Base-by-base conservation (phyloP, 2,329 filamentous ascomycete genomes). In the Endoconidiophora polonica region DNA sequence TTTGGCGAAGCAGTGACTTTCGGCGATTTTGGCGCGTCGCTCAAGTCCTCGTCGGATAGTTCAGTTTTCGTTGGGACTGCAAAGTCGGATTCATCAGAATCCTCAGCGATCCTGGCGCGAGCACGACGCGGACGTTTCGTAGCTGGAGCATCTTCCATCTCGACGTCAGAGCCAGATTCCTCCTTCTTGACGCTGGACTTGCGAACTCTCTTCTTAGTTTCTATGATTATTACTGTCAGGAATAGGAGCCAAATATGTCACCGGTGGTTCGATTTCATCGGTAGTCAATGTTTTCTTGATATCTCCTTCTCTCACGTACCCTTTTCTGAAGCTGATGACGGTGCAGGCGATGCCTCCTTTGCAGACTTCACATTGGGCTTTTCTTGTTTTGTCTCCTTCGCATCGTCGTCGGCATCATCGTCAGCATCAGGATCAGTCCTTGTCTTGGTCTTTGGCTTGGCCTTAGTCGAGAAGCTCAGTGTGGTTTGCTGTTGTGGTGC, bases 401-500 rank as follows among this genome's bases (percentile, higher is more conserved):
- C 37, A 10, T 16, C n/a, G 14, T 24, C 24, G 10, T 24, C 26
- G 12, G 3, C 48, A 44, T 49, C 38, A 2, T 9, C 6, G 5
- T 45, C 38, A 2, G 23, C 6, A n/a, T 45, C 24, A 2, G 22
- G 10, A 24, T 23, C 26, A 1, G 42, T 9, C 6, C 10, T 26
- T 1, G 20, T 5, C 16, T 48, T 41, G 12, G n/a, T 9, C 22
- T 40, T 59, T 14, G 53, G 20, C 53, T 63, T 65, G 46, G 63
- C 60, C 59, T 76, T 78, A 45, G 77, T 79, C 36, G 79, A 77
- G 60, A 94, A 94, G 0, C 82, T 74, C 38, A 94, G 68, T 57
- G 80, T 91, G 1, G 84, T 81, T 63, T 94, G 86, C 62, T 86
- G 82, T 37, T 74, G 72, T 10, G 77, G 75, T 16, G 74, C 56